Conservation (phyloP, 305 asterid genomes). For the Coffea humblotiana region DNA sequence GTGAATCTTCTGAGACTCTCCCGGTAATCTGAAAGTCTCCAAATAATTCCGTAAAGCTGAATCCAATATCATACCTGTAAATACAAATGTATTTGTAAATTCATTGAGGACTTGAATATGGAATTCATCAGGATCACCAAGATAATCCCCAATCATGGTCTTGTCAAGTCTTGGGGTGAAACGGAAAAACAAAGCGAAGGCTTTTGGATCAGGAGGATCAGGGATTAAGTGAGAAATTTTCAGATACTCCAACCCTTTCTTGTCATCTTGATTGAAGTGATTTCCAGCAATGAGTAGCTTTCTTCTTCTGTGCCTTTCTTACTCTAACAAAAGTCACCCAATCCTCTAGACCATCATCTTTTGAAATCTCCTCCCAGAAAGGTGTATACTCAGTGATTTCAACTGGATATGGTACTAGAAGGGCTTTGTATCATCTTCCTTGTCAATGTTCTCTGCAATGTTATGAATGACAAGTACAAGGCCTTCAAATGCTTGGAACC, state of each 20-base stretch:
- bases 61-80: constrained; percentile 70
- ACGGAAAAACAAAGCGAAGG: constrained; percentile 72
- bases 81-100: constrained; percentile 71
- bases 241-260: constrained; percentile 77
- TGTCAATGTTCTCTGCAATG: constrained; percentile 77
- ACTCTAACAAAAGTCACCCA: constrained; percentile 73
- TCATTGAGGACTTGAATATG: constrained; percentile 72
- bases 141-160: constrained; percentile 66
- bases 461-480: constrained; percentile 60
- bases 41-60: constrained; percentile 65
- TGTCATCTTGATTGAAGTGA: constrained; percentile 74
- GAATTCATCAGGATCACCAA: constrained; percentile 82
- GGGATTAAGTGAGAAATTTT: constrained; percentile 53
- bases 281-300: constrained; percentile 72
- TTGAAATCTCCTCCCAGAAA: constrained; percentile 76
- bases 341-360: constrained; percentile 40
- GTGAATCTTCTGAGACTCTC: constrained; percentile 89
- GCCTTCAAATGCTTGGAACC: constrained; percentile 85
- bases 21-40: constrained; percentile 78
- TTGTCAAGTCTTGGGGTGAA: constrained; percentile 72
- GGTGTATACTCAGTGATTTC: constrained; percentile 62
- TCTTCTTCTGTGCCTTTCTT: constrained; percentile 73
- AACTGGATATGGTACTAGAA: constrained; percentile 62
- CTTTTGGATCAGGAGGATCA: constrained; percentile 75
- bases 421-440: constrained; percentile 61